Conservation (phyloP, 2,329 filamentous ascomycete genomes). For the Pseudogymnoascus destructans region DNA sequence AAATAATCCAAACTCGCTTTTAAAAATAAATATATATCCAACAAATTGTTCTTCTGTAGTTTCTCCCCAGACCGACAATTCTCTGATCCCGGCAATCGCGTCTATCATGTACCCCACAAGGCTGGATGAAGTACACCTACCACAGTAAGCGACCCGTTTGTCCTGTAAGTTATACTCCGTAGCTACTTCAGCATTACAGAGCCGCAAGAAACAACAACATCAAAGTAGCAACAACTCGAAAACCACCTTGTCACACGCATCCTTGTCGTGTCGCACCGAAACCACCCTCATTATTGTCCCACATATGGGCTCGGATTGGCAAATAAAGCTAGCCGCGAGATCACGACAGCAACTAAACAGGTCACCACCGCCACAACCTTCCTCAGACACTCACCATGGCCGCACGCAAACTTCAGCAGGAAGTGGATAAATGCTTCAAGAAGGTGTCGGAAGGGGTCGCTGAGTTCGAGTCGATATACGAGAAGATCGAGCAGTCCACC, state of each 20-base stretch:
- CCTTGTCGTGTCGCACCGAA: slow-evolving; percentile 1
- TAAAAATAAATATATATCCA: background rate
- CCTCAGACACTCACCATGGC: slow-evolving; percentile 52
- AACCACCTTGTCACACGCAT: slow-evolving; percentile 8
- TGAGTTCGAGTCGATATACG: slow-evolving; percentile 89
- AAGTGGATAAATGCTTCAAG: slow-evolving; percentile 99
- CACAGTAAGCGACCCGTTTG: slow-evolving; percentile 6
- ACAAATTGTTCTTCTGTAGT: background rate
- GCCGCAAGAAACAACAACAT: slow-evolving; percentile 5
- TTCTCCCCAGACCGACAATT: background rate
- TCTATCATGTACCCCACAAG: slow-evolving; percentile 8
- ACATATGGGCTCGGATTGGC: slow-evolving; percentile 21
- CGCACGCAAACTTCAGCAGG: slow-evolving; percentile 88
- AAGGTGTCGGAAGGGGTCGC: slow-evolving; percentile 87
- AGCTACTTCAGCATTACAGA: slow-evolving; percentile 7
- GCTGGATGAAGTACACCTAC: slow-evolving; percentile 4
- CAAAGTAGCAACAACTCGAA: background rate
- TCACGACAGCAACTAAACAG: slow-evolving; percentile 20
- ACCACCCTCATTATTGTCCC: slow-evolving; percentile 4
- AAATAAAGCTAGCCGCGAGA: slow-evolving; percentile 19
- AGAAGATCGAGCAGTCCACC: slow-evolving; percentile 87
- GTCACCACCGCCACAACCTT: slow-evolving; percentile 10
- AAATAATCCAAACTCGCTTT: background rate
- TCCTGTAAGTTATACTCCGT: too few species aligned
- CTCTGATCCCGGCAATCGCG: slow-evolving; percentile 4